A percentile compares a stretch with the other conserved stretches of the same genome.
Evolutionary conservation across 2,329 filamentous ascomycete species (phyloP).

Genomic region (Fusarium falciforme): DNA sequence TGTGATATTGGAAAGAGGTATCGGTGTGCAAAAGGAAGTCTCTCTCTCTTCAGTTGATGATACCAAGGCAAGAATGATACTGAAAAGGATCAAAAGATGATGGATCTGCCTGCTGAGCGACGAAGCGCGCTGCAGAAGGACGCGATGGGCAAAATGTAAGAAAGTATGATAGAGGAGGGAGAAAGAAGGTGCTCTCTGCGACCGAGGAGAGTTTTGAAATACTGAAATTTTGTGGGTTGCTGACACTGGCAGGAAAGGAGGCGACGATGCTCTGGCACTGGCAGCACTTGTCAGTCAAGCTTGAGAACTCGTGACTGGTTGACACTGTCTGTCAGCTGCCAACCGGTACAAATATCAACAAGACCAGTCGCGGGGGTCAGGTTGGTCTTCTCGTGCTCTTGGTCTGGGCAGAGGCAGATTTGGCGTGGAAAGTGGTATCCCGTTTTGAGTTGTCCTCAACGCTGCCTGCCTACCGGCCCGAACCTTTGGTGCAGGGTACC

Average conservation of each 20-base stretch:
- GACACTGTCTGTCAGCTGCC: not conserved
- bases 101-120: slow-evolving; percentile 3
- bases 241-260: slow-evolving; percentile 6
- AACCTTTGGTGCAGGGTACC: not conserved
- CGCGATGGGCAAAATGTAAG: not conserved
- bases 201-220: slow-evolving; percentile 13
- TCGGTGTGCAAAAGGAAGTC: slow-evolving; percentile 23
- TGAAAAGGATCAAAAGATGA: slow-evolving; percentile 24
- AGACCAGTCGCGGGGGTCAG: not conserved
- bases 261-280: slow-evolving; percentile 1
- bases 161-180: slow-evolving; percentile 25
- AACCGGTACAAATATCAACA: not conserved
- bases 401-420: not conserved
- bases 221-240: not conserved
- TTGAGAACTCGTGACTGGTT: not conserved
- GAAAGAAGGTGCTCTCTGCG: slow-evolving; percentile 6
- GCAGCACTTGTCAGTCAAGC: slow-evolving; percentile 11
- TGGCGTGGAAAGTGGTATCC: not conserved
- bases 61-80: slow-evolving; percentile 39
- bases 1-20: slow-evolving; percentile 31
- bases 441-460: not conserved
- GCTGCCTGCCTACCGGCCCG: not conserved
- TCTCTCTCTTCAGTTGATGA: slow-evolving; percentile 1
- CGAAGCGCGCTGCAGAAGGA: slow-evolving; percentile 11
- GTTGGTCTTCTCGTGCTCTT: not conserved